A percentile compares a stretch with the other conserved stretches of the same genome.
These are phyloP conservation scores for Conringia planisiliqua DNA, from an alignment of 345 rosid species.

Conservation along the genomic window DNA sequence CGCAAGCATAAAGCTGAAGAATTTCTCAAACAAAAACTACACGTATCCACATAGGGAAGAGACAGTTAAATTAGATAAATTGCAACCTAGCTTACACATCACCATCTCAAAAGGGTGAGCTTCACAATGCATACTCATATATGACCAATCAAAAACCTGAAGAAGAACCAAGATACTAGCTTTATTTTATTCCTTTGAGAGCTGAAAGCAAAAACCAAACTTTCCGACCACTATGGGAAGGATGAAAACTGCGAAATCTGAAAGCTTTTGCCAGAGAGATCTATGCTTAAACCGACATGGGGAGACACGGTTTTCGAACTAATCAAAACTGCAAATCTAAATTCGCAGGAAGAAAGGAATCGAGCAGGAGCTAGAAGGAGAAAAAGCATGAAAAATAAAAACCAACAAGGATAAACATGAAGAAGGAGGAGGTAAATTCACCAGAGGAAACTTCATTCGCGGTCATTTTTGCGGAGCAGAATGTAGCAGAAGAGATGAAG, in stretches of 20 bases:
- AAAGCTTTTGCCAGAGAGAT: constrained; percentile 11
- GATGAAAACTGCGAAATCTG: not conserved
- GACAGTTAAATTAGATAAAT: not conserved
- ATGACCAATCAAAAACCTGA: not conserved
- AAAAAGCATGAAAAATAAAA: not conserved
- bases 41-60: not conserved
- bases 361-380: not conserved
- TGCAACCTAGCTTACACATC: not conserved
- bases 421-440: not conserved
- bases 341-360: not conserved
- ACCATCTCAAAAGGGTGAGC: constrained; percentile 9
- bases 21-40: not conserved
- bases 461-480: constrained; percentile 18
- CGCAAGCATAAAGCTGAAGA: not conserved
- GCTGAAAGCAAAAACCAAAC: not conserved
- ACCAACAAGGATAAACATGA: not conserved
- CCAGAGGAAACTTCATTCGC: constrained; percentile 24
- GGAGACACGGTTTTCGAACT: not conserved
- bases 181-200: not conserved
- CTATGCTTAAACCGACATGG: constrained; percentile 6
- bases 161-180: not conserved
- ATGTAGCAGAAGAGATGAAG: constrained; percentile 16
- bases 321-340: not conserved
- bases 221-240: not conserved
- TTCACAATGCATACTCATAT: not conserved